These are phyloP conservation scores for Tephrocybe sp. DNA, from an alignment of 768 basidiomycete species.

Conservation along the genomic window DNA sequence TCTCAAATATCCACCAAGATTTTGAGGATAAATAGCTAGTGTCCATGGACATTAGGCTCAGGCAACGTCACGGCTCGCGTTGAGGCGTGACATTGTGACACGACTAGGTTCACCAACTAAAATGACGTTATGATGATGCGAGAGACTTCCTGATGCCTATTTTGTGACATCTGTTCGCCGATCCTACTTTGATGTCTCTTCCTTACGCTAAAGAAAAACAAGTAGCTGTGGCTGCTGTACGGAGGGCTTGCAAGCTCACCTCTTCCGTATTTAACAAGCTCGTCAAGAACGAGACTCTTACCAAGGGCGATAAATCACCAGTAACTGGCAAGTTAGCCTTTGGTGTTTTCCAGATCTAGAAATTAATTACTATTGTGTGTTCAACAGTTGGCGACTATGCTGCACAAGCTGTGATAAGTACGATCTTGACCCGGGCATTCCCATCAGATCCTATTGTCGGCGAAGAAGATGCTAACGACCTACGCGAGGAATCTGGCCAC, in stretches of 20 bases:
- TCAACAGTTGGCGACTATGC: constrained; percentile 85
- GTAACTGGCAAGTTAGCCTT: constrained; percentile 62
- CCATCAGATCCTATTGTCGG: constrained; percentile 88
- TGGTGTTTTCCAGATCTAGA: not conserved
- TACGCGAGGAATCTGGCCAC: constrained; percentile 48
- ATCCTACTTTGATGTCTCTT: constrained; percentile 45
- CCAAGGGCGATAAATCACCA: constrained; percentile 90
- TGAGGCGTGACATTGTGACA: no score
- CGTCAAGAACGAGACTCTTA: constrained; percentile 80
- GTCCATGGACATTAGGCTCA: no score
- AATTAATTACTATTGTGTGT: not conserved
- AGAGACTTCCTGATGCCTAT: no score
- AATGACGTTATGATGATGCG: no score
- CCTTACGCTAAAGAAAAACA: constrained; percentile 67
- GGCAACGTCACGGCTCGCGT: no score
- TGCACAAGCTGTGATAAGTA: constrained; percentile 88
- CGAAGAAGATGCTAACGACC: constrained; percentile 87
- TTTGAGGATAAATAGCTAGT: no score
- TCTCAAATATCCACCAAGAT: no score
- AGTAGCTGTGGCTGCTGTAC: constrained; percentile 83
- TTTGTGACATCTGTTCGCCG: constrained; percentile 15
- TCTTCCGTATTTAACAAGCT: constrained; percentile 83
- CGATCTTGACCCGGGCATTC: constrained; percentile 74
- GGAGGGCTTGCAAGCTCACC: constrained; percentile 82
- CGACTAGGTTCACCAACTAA: no score